Percentiles rank a stretch among this genome's conserved stretches.
Conservation (phyloP, 73 alveolate genomes). For the Uronychia setigera region DNA sequence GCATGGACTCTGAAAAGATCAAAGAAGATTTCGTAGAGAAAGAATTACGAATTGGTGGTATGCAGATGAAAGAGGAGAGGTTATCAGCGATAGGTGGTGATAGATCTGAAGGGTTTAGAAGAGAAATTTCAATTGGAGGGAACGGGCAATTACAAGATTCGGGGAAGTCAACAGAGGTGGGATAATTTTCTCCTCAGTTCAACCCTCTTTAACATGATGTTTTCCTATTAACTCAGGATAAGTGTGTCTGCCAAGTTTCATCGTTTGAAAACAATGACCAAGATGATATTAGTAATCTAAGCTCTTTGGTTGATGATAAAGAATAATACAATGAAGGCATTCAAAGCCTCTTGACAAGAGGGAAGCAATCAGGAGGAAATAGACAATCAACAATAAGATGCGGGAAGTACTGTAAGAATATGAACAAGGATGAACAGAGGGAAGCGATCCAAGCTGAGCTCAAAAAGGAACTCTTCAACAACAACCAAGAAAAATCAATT, state of each 20-base stretch:
- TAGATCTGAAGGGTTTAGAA: too few relatives aligned
- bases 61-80: not conserved
- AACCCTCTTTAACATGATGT: not conserved
- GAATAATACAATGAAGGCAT: not conserved
- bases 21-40: not conserved
- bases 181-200: not conserved
- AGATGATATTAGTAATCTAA: not conserved
- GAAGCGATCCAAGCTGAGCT: not conserved
- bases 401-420: not conserved
- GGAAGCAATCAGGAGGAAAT: not conserved
- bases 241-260: not conserved
- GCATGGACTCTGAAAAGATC: not conserved
- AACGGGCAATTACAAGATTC: not conserved
- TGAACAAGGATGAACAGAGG: not conserved
- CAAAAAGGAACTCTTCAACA: not conserved
- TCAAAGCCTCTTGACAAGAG: not conserved
- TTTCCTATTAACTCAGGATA: not conserved
- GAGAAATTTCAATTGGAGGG: too few relatives aligned
- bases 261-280: not conserved
- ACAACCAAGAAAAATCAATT: too few relatives aligned
- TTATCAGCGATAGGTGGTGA: not conserved
- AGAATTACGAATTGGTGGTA: not conserved
- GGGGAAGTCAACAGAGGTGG: not conserved
- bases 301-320: not conserved
- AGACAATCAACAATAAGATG: not conserved